phyloP scores from a whole-genome alignment of 768 basidiomycete genomes.

The Dioszegia crocea region DNA sequence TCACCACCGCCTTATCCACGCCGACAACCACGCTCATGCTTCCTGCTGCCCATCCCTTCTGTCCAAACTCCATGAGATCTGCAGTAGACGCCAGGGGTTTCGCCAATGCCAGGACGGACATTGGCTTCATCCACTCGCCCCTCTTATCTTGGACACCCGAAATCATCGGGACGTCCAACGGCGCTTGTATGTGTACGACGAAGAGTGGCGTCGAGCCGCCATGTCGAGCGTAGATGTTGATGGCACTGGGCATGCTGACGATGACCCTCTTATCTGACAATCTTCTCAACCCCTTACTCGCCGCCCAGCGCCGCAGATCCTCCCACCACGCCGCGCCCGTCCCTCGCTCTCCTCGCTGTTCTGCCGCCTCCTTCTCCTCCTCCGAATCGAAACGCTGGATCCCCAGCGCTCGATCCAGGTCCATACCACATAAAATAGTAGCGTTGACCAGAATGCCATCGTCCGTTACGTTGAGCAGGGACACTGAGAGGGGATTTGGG shows the following conservation, averaged over 20 bases:
- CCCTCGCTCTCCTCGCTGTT: constrained; percentile 24
- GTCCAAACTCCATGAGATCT: constrained; percentile 34
- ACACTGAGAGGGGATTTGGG: constrained; percentile 26
- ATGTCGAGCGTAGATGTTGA: constrained; percentile 20
- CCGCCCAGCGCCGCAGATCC: constrained; percentile 26
- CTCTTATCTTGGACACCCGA: constrained; percentile 8
- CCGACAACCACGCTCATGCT: constrained; percentile 20
- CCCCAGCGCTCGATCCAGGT: constrained; percentile 41
- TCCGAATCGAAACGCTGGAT: constrained; percentile 13
- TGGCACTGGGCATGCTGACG: constrained; percentile 13
- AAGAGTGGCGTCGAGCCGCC: constrained; percentile 14
- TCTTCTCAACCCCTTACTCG: constrained; percentile 8
- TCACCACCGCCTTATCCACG: constrained; percentile 22
- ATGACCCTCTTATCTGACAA: constrained; percentile 10
- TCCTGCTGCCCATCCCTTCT: constrained; percentile 36
- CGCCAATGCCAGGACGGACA: constrained; percentile 25
- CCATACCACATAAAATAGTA: constrained; percentile 36
- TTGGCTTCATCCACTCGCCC: constrained; percentile 31
- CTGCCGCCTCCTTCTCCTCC: constrained; percentile 16
- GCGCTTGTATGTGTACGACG: constrained; percentile 11
- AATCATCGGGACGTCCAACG: constrained; percentile 25
- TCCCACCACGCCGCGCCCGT: constrained; percentile 44
- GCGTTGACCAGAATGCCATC: constrained; percentile 39
- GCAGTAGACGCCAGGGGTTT: constrained; percentile 30
- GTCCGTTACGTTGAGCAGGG: constrained; percentile 43